Evolutionary conservation across 495 filamentous ascomycete species (phyloP).

Genomic region (Parathielavia appendiculata): DNA sequence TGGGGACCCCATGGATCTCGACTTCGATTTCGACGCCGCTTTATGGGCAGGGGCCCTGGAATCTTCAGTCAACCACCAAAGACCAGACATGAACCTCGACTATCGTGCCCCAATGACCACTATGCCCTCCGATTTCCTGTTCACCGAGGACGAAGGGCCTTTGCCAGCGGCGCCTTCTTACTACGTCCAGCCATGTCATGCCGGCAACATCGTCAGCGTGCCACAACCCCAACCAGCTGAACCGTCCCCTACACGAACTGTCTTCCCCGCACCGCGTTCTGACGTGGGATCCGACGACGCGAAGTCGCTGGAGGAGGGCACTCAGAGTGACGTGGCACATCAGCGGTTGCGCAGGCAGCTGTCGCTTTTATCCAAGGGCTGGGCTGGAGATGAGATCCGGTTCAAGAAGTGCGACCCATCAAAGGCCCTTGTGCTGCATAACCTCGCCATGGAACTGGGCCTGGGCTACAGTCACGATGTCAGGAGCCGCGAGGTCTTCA

Average conservation of each 20-base stretch:
- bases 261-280: background rate
- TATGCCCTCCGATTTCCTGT: slow-evolving; percentile 24
- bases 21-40: slow-evolving; percentile 27
- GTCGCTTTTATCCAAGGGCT: slow-evolving; percentile 26
- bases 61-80: slow-evolving; percentile 1
- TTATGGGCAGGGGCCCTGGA: slow-evolving; percentile 24
- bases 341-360: slow-evolving; percentile 27
- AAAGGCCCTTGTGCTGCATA: slow-evolving; percentile 27
- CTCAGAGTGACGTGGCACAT: slow-evolving; percentile 8
- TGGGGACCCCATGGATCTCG: slow-evolving; percentile 46
- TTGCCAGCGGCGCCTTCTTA: slow-evolving; percentile 5
- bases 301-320: slow-evolving; percentile 1
- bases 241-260: background rate
- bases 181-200: background rate
- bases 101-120: background rate
- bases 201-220: background rate
- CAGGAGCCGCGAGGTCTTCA: slow-evolving; percentile 17
- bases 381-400: slow-evolving; percentile 28
- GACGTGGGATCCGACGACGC: slow-evolving; percentile 2
- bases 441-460: slow-evolving; percentile 26
- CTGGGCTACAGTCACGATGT: slow-evolving; percentile 27
- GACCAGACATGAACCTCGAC: slow-evolving; percentile 7
- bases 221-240: background rate
- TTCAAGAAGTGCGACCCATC: slow-evolving; percentile 31
- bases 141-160: slow-evolving; percentile 27